Evolutionary conservation across 345 rosid genomes (phyloP).

Genomic region (Salix dunnii): DNA sequence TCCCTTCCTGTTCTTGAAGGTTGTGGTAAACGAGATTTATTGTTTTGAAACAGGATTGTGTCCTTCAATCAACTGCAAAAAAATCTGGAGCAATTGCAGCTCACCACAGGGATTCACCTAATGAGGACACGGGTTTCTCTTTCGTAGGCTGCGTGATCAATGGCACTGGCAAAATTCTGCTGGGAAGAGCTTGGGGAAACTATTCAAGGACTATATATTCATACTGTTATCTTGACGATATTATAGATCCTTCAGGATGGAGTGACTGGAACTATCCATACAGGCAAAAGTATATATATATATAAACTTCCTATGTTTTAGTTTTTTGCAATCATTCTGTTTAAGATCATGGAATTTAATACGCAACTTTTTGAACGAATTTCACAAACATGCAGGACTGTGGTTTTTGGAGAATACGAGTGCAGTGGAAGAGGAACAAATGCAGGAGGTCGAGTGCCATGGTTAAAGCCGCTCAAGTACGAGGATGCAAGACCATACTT

Average conservation of each 20-base stretch:
- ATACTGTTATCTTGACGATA: conserved; percentile 53
- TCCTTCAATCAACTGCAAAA: conserved; percentile 62
- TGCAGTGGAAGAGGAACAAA: conserved; percentile 85
- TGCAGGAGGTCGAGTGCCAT: conserved; percentile 51
- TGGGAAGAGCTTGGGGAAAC: conserved; percentile 97
- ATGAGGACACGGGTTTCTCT: conserved; percentile 75
- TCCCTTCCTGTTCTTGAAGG: not conserved
- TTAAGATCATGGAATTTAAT: not conserved
- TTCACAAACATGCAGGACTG: conserved; percentile 49
- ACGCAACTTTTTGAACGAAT: too few species aligned
- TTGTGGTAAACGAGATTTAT: not conserved
- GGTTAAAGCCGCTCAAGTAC: conserved; percentile 54
- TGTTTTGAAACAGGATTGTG: conserved; percentile 49
- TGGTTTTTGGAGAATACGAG: conserved; percentile 65
- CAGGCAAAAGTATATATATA: conserved; percentile 64
- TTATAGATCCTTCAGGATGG: conserved; percentile 76
- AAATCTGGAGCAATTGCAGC: conserved; percentile 74
- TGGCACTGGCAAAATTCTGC: conserved; percentile 66
- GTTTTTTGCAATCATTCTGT: not conserved
- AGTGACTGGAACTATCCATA: conserved; percentile 63
- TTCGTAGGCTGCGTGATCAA: conserved; percentile 64
- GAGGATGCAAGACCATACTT: conserved; percentile 57
- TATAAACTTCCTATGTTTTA: not conserved
- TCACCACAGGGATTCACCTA: conserved; percentile 64
- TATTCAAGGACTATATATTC: conserved; percentile 72